phyloP scores from a whole-genome alignment of 108 stramenopile species.

The Ochromonas danica region DNA sequence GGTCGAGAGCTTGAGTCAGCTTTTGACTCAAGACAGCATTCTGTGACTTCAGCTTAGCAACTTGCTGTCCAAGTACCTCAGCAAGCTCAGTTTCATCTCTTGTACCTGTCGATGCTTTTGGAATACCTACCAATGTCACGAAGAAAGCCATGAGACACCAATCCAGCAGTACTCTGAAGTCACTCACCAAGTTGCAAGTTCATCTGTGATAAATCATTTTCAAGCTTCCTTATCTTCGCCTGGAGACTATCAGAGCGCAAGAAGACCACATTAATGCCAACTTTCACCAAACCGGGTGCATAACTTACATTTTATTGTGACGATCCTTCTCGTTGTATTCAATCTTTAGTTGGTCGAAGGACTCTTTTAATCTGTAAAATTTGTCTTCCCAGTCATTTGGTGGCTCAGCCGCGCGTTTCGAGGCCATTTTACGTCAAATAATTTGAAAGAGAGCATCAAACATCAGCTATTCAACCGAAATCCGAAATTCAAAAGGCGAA shows the following conservation, averaged over 20 bases:
- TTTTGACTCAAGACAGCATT: background rate
- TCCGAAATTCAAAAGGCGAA: no score
- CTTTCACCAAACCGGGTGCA: no score
- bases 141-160: background rate
- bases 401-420: background rate
- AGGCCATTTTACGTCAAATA: no score
- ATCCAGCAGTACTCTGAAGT: background rate
- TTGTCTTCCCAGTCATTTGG: conserved; percentile 17
- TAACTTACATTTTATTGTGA: conserved; percentile 19
- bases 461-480: no score
- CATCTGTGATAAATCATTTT: background rate
- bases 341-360: conserved; percentile 2
- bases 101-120: background rate
- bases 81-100: no score
- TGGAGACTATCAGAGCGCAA: background rate
- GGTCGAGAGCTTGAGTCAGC: background rate
- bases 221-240: background rate
- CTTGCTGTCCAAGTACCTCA: background rate
- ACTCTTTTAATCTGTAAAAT: background rate
- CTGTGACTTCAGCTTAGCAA: background rate
- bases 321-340: conserved; percentile 5
- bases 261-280: no score
- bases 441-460: no score
- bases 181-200: background rate
- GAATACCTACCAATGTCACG: background rate